Conservation (phyloP, 2,329 filamentous ascomycete species). For the Ceratocystis colombiana region DNA sequence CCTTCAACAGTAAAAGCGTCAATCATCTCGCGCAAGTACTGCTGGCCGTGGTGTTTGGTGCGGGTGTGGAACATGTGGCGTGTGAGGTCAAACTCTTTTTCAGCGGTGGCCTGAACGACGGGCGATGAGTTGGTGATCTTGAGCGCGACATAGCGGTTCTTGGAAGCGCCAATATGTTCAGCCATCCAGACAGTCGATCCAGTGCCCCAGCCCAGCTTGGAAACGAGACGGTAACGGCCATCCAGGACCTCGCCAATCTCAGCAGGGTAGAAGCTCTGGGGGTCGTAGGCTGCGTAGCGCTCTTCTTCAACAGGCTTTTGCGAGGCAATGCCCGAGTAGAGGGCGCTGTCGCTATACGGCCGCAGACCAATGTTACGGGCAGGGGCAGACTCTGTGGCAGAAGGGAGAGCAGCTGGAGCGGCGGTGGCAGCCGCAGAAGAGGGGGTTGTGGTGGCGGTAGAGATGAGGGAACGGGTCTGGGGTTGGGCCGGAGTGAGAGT, state of each 20-base stretch:
- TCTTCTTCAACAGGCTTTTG: conserved; percentile 29
- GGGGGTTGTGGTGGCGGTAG: not conserved
- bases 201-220: conserved; percentile 35
- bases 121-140: conserved; percentile 30
- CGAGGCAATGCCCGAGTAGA: conserved; percentile 15
- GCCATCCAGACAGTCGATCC: conserved; percentile 37
- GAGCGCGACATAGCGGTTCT: conserved; percentile 29
- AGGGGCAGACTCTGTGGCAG: not conserved
- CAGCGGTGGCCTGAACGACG: conserved; percentile 27
- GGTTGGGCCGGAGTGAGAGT: not conserved
- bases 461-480: not conserved
- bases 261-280: conserved; percentile 32
- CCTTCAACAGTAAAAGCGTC: conserved; percentile 31
- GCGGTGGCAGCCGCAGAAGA: not conserved
- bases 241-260: conserved; percentile 32
- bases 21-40: conserved; percentile 31
- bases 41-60: conserved; percentile 30
- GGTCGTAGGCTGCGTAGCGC: conserved; percentile 28
- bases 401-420: not conserved
- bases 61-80: conserved; percentile 27
- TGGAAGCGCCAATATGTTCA: conserved; percentile 26
- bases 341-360: conserved; percentile 18
- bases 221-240: conserved; percentile 33
- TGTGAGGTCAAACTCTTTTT: conserved; percentile 28
- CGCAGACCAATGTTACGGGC: conserved; percentile 16